These are phyloP conservation scores for Purpureocillium takamizusanense DNA, from an alignment of 2,329 filamentous ascomycete genomes.

Conservation along the genomic window DNA sequence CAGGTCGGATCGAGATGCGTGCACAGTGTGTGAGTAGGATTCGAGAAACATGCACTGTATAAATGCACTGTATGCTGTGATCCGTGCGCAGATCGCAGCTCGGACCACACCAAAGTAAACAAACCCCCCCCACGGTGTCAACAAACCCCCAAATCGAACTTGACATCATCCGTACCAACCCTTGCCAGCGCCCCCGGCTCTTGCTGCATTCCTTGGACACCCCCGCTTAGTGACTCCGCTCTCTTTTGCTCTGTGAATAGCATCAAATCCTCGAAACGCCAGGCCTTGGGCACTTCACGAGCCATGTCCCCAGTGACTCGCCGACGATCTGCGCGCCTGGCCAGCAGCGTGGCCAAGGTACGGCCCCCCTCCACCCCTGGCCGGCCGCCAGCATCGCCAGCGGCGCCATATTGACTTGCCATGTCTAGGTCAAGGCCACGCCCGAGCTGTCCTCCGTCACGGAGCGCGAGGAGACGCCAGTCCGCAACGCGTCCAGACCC, in stretches of 20 bases:
- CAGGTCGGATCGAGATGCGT: no score
- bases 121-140: conserved; percentile 13
- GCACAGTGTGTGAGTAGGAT: no score
- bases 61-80: neutral
- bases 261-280: neutral
- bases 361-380: neutral
- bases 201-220: conserved; percentile 1
- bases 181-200: conserved; percentile 1
- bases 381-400: neutral
- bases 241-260: no score
- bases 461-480: conserved; percentile 32
- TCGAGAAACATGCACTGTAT: no score
- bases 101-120: conserved; percentile 15
- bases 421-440: conserved; percentile 17
- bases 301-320: conserved; percentile 25
- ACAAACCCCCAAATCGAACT: conserved; percentile 8
- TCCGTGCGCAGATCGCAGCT: conserved; percentile 1
- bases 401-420: neutral
- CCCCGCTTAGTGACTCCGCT: neutral
- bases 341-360: conserved; percentile 26
- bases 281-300: neutral
- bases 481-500: conserved; percentile 15
- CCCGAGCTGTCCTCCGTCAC: conserved; percentile 30
- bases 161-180: conserved; percentile 8
- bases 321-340: conserved; percentile 35